A percentile compares a stretch with the other conserved stretches of the same genome.
phyloP scores from a whole-genome alignment of 257 asterid species.

The Capsicum rhomboideum region DNA sequence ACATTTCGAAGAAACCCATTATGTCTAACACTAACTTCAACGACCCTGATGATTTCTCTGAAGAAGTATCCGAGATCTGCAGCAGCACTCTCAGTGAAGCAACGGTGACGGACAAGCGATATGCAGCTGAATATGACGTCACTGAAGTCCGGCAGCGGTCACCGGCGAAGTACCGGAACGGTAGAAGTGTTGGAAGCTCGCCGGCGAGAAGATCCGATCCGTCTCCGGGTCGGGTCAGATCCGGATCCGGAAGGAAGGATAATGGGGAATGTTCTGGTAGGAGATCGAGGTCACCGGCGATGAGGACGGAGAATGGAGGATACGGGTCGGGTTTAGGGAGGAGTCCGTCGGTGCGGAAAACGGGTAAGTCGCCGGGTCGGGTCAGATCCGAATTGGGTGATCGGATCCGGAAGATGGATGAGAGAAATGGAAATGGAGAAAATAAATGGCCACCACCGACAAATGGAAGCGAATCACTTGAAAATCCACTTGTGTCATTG shows the following conservation, averaged over 20 bases:
- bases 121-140: slow-evolving; percentile 8
- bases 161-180: slow-evolving; percentile 34
- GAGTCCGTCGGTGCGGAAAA: slow-evolving; percentile 33
- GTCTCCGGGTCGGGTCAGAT: slow-evolving; percentile 40
- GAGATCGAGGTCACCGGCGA: slow-evolving; percentile 64
- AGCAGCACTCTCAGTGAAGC: slow-evolving; percentile 18
- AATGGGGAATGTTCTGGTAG: slow-evolving; percentile 50
- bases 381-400: slow-evolving; percentile 44
- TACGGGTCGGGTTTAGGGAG: slow-evolving; percentile 27
- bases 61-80: slow-evolving; percentile 23
- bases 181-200: slow-evolving; percentile 32
- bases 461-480: slow-evolving; percentile 47
- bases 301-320: slow-evolving; percentile 23
- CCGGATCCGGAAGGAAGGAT: slow-evolving; percentile 24
- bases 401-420: slow-evolving; percentile 29
- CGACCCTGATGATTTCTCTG: slow-evolving; percentile 9
- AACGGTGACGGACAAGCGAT: not conserved
- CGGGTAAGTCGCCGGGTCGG: slow-evolving; percentile 65
- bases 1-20: not conserved
- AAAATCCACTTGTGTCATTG: slow-evolving; percentile 92
- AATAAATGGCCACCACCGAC: slow-evolving; percentile 43
- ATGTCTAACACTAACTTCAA: not conserved
- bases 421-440: slow-evolving; percentile 10
- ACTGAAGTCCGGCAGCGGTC: slow-evolving; percentile 33
- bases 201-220: slow-evolving; percentile 44